Evolutionary conservation across 1,284 basidiomycete genomes (phyloP).

Genomic region (Puccinia coronata): DNA sequence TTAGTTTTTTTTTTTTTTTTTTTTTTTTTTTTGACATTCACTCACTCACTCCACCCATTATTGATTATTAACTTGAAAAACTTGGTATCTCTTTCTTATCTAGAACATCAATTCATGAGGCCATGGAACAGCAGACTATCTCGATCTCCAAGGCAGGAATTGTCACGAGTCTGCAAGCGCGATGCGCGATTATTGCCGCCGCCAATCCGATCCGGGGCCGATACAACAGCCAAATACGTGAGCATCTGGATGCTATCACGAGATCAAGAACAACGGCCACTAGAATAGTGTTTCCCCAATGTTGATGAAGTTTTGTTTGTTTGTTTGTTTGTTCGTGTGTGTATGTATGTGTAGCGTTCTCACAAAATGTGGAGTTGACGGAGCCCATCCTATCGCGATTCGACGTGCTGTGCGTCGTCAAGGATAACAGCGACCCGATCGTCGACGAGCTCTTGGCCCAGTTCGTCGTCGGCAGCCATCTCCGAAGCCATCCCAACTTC

Average conservation of each 20-base stretch:
- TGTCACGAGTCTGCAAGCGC: conserved; percentile 93
- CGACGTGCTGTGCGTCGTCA: conserved; percentile 99
- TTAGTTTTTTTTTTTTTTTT: background rate
- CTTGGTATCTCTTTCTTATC: background rate
- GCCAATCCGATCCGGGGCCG: conserved; percentile 98
- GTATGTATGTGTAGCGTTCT: too few species aligned
- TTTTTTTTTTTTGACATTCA: too few species aligned
- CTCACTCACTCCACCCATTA: too few species aligned
- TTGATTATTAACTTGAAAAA: too few species aligned
- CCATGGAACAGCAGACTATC: conserved; percentile 99
- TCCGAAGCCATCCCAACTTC: conserved; percentile 37
- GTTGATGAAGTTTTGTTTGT: too few species aligned
- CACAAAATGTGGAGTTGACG: conserved; percentile 93
- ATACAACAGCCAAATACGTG: conserved; percentile 69
- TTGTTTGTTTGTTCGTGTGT: too few species aligned
- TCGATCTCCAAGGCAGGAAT: conserved; percentile 99
- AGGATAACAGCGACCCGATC: conserved; percentile 94
- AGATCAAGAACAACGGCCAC: too few species aligned
- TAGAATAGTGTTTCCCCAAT: too few species aligned
- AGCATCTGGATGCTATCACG: too few species aligned
- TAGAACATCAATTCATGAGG: conserved; percentile 79
- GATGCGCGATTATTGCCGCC: conserved; percentile 93
- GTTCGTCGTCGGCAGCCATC: conserved; percentile 61
- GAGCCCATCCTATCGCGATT: conserved; percentile 98
- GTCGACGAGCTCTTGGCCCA: conserved; percentile 94